Evolutionary conservation across 2,329 filamentous ascomycete genomes (phyloP), one percentile per base, ranked within the genome.

Genomic region (Penicillium sp.): DNA sequence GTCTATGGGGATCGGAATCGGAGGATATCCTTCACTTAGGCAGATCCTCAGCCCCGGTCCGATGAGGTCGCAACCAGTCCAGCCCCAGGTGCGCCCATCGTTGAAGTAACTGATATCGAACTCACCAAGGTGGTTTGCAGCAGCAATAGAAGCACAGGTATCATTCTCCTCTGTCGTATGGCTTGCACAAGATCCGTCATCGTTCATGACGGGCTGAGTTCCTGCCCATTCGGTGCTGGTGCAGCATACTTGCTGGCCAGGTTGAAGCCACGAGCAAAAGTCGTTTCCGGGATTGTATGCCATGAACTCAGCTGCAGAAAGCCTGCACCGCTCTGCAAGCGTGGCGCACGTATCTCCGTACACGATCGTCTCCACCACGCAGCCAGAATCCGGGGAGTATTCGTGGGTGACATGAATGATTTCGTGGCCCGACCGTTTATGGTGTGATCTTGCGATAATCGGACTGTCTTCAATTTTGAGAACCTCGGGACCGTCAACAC

Each of bases 31-130:
- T 0, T 65, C 60, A 61, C 78, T 81, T 0, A 83, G 63, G 63
- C 81, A 83, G 9, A 83, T 79, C 4, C 64, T 69, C 5, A 64
- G 58, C 0, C 71, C 73, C 9, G 64, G 50, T 15, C 66, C 66
- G 15, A 83, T 64, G 15, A 69, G 55, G 3, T 68, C 60, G 64
- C 81, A 83, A 23, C 78, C 79, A 13, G 53, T 69, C 78, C 78
- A 82, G 15, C 76, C 80, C 81, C 81, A 83, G 7, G 81, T 83
- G 2, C 75, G 69, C n/a, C 71, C 75, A 64, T 83, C 50, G n/a
- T 62, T 62, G 31, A 58, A 62, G 19, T 45, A 55, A 11, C 23
- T 49, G 29, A 62, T 55, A 9, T 62, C 30, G 1, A 17, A 8
- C 19, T 50, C 49, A 2, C 58, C 26, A n/a, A 62, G 17, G 2